Percentiles rank a stretch among this genome's conserved stretches.
Evolutionary conservation across 2,329 filamentous ascomycete species (phyloP).

Genomic region (Verticillium klebahnii): DNA sequence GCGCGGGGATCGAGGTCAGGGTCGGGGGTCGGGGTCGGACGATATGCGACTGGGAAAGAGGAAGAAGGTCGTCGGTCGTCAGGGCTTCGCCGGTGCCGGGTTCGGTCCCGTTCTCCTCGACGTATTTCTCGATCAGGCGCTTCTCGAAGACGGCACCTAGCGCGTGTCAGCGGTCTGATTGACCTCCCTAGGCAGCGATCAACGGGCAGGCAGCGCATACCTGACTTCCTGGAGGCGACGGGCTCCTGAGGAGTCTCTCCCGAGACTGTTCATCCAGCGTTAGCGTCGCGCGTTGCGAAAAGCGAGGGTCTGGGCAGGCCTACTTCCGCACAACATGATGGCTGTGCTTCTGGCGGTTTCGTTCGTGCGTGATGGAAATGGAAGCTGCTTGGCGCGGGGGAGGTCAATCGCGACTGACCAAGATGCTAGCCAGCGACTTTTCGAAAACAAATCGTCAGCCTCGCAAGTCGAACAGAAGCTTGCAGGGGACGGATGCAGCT

Average conservation of each 20-base stretch:
- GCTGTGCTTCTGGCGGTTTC: neutral
- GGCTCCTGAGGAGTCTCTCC: slow-evolving; percentile 94
- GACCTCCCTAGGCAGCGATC: slow-evolving; percentile 5
- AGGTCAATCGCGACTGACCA: neutral
- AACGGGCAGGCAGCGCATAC: slow-evolving; percentile 43
- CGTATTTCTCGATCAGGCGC: slow-evolving; percentile 90
- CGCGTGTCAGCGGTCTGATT: slow-evolving; percentile 19
- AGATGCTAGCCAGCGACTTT: neutral
- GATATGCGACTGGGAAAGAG: slow-evolving; percentile 76
- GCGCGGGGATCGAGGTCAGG: slow-evolving; percentile 90
- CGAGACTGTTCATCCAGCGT: slow-evolving; percentile 62
- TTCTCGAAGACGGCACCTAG: slow-evolving; percentile 88
- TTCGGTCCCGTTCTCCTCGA: slow-evolving; percentile 88
- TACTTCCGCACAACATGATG: slow-evolving; percentile 30
- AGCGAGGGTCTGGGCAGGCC: slow-evolving; percentile 14
- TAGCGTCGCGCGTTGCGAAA: neutral
- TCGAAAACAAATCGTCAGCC: slow-evolving; percentile 15
- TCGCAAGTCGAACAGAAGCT: slow-evolving; percentile 3
- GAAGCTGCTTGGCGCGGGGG: neutral
- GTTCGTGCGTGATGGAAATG: neutral
- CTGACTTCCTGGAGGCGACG: slow-evolving; percentile 91
- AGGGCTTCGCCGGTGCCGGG: slow-evolving; percentile 86
- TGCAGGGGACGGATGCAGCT: neutral
- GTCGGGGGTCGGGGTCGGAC: slow-evolving; percentile 88
- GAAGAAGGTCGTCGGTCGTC: slow-evolving; percentile 76